Evolutionary conservation across 2,329 filamentous ascomycete genomes (phyloP), one percentile per base, ranked within the genome.

Genomic region (Pezicula radicicola): DNA sequence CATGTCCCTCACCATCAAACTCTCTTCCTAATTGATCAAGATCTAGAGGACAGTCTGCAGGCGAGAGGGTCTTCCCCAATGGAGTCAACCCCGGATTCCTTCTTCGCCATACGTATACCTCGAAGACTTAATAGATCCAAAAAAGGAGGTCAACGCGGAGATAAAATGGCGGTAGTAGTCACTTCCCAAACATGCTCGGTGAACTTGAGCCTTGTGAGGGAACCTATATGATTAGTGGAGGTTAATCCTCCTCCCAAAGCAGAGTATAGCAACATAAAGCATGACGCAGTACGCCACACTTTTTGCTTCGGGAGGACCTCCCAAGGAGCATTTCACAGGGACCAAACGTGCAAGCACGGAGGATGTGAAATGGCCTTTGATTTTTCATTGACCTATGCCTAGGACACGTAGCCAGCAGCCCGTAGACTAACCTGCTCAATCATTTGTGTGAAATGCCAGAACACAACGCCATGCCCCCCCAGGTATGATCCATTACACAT

Each of bases 81-180:
- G 71, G 76, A 70, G 66, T 67, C 63, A 68, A 70, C 64, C 66
- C 71, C 70, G 63, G 68, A 66, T 73, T 94, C 79, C 64, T 72
- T 96, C 79, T 96, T 79, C 89, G 91, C 91, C 83, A 92, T 81
- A 84, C 84, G 88, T 96, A 85, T 96, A 96, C 87, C 91, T 90
- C 84, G 83, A 83, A 80, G 87, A 84, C 86, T 88, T 90, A 87
- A 67, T 77, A 63, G 65, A 25, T 73, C 54, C 60, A 53, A 41
- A 56, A 53, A 57, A 63, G 66, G 75, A 78, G 87, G 83, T 85
- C 82, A 79, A 86, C 83, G 85, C 85, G 89, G 88, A 88, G 90
- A 96, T 96, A 91, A 83, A 75, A 80, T 87, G 85, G 89, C 89
- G 88, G 75, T 56, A 40, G 36, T 52, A 42, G 53, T 46, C 27